A percentile compares a stretch with the other conserved stretches of the same genome.
phyloP scores from a whole-genome alignment of 2,329 filamentous ascomycete genomes.

The Fusarium sp. region DNA sequence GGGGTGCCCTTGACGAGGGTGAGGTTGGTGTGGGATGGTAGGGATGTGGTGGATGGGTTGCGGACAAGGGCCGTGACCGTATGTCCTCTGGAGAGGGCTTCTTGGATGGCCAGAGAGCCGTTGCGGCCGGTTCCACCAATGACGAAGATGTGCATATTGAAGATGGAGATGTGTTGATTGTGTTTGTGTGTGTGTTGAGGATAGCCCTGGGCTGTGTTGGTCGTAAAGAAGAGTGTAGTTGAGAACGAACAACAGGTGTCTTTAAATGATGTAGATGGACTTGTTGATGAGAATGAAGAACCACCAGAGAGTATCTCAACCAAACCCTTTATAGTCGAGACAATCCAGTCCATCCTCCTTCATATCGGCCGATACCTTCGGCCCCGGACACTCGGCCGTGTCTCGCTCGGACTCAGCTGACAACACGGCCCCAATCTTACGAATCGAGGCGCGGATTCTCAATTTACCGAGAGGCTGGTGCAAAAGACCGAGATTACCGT shows the following conservation, averaged over 20 bases:
- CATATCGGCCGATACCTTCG: conserved; percentile 11
- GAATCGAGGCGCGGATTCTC: not conserved
- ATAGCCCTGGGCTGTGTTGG: not conserved
- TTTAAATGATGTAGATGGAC: not conserved
- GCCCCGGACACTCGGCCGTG: not conserved
- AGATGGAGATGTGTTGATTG: not conserved
- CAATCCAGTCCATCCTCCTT: fast-evolving
- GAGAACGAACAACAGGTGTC: not conserved
- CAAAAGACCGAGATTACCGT: not conserved
- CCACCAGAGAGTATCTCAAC: not conserved
- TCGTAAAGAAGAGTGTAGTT: not conserved
- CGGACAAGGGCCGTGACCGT: conserved; percentile 26
- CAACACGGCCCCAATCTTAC: not conserved
- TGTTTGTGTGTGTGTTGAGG: not conserved
- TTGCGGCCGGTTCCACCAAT: conserved; percentile 33
- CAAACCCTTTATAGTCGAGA: conserved; percentile 18
- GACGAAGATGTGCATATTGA: conserved; percentile 29
- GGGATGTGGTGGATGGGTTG: not conserved
- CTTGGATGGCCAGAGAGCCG: conserved; percentile 20
- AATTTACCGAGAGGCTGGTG: not conserved
- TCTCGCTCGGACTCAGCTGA: not conserved
- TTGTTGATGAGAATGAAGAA: not conserved
- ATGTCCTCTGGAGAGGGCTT: conserved; percentile 15
- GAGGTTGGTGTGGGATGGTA: conserved; percentile 5
- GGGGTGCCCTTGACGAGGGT: conserved; percentile 19